A percentile compares a stretch with the other conserved stretches of the same genome.
These are phyloP conservation scores for Schwanniomyces yamadae DNA, from an alignment of 805 yeast species.

Conservation along the genomic window DNA sequence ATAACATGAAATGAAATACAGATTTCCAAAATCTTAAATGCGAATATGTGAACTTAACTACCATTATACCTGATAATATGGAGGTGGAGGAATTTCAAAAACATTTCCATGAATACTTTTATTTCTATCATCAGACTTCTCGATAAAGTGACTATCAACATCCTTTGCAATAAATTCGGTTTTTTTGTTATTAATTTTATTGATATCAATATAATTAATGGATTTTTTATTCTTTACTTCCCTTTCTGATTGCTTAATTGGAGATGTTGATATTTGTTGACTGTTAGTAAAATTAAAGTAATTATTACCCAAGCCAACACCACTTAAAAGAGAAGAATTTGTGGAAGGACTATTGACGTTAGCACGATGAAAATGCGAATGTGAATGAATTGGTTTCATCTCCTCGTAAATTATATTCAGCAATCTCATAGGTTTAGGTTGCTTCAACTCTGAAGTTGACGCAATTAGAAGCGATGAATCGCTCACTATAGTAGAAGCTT, in stretches of 20 bases:
- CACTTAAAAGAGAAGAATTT: constrained; percentile 17
- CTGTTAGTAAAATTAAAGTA: constrained; percentile 30
- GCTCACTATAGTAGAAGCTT: constrained; percentile 9
- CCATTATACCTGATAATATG: constrained; percentile 5
- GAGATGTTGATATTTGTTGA: constrained; percentile 26
- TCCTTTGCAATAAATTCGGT: background rate
- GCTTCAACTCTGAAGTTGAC: constrained; percentile 6
- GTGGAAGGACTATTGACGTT: constrained; percentile 15
- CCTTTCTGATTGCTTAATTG: constrained; percentile 15
- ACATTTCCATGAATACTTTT: background rate
- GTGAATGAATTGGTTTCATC: constrained; percentile 15
- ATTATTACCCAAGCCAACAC: constrained; percentile 41
- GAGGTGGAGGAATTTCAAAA: constrained; percentile 7
- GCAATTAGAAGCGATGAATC: background rate
- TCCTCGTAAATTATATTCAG: constrained; percentile 2
- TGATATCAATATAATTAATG: constrained; percentile 27
- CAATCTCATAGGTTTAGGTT: constrained; percentile 14
- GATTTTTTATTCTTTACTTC: constrained; percentile 15
- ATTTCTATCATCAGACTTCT: background rate
- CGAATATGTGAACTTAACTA: too few relatives aligned
- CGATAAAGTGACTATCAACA: background rate
- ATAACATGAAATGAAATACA: too few relatives aligned
- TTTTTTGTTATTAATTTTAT: constrained; percentile 6
- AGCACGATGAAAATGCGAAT: constrained; percentile 19
- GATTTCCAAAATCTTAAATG: too few relatives aligned